Conservation (phyloP, 441 rosid species). For the Viola pubescens region DNA sequence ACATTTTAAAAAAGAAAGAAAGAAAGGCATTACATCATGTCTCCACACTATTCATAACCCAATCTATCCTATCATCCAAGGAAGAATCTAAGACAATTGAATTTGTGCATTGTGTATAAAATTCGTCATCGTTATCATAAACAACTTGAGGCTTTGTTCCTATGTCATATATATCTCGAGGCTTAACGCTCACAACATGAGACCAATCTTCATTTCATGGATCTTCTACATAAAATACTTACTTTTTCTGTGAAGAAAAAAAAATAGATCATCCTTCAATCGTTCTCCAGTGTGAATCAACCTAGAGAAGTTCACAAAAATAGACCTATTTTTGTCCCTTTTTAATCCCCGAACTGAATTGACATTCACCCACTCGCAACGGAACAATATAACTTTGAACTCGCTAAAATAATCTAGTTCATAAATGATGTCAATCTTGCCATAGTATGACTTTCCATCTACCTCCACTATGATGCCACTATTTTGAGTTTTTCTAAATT, state of each 20-base stretch:
- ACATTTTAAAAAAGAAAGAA: too few species aligned
- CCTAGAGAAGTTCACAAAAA: neutral
- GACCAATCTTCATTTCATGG: neutral
- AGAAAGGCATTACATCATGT: too few species aligned
- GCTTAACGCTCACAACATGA: too few species aligned
- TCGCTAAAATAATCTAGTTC: neutral
- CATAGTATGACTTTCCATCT: neutral
- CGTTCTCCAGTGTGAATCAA: neutral
- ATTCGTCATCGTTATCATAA: too few species aligned
- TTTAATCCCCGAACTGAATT: neutral
- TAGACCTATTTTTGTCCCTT: neutral
- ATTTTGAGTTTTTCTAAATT: slow-evolving; percentile 1
- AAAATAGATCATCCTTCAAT: slow-evolving; percentile 1
- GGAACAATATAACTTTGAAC: neutral
- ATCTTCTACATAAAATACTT: slow-evolving; percentile 1
- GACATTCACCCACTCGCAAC: slow-evolving; percentile 9
- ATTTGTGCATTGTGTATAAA: too few species aligned
- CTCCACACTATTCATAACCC: too few species aligned
- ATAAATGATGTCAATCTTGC: neutral
- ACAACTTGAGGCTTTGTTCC: too few species aligned
- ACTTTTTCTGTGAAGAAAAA: slow-evolving; percentile 3
- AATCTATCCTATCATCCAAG: too few species aligned
- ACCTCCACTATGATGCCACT: neutral
- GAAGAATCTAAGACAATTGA: too few species aligned
- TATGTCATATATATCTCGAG: too few species aligned